A percentile compares a stretch with the other conserved stretches of the same genome.
Conservation (phyloP, 805 yeast species). For the Metschnikowia cerradonensis region DNA sequence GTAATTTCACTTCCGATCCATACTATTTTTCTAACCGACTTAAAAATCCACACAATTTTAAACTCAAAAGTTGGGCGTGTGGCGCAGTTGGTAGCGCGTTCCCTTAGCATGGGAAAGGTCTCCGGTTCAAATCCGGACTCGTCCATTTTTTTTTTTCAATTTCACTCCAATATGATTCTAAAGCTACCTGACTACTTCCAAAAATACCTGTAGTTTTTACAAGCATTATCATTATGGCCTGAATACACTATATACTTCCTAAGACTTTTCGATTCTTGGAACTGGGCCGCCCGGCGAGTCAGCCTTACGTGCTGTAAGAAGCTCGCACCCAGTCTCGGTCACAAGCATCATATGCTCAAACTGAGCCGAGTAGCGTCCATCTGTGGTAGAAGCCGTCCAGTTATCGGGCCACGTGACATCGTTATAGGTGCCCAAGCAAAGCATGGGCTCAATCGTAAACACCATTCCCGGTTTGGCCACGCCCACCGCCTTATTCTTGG, state of each 20-base stretch:
- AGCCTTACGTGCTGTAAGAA: slow-evolving; percentile 75
- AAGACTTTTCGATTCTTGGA: slow-evolving; percentile 33
- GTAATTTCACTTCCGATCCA: no score
- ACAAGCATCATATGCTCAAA: slow-evolving; percentile 91
- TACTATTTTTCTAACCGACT: no score
- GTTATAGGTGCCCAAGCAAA: slow-evolving; percentile 74
- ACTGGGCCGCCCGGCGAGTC: slow-evolving; percentile 87
- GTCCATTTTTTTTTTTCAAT: slow-evolving; percentile 41
- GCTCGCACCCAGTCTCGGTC: slow-evolving; percentile 91
- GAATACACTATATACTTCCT: not conserved
- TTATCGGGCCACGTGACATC: slow-evolving; percentile 95
- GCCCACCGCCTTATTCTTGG: slow-evolving; percentile 88
- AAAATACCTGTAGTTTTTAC: not conserved
- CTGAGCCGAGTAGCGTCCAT: slow-evolving; percentile 88
- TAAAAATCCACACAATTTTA: not conserved
- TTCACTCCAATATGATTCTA: no score
- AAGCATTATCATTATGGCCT: not conserved
- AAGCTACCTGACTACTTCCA: not conserved
- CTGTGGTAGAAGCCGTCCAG: slow-evolving; percentile 92
- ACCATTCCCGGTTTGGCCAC: slow-evolving; percentile 94
- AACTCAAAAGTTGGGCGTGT: slow-evolving; percentile 50
- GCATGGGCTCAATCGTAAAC: slow-evolving; percentile 97
- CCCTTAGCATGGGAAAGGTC: slow-evolving; percentile 51
- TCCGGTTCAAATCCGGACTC: slow-evolving; percentile 69
- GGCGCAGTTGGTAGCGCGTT: slow-evolving; percentile 84